Evolutionary conservation across 23 red algal genomes (phyloP).

Genomic region (Agarophyton chilense): DNA sequence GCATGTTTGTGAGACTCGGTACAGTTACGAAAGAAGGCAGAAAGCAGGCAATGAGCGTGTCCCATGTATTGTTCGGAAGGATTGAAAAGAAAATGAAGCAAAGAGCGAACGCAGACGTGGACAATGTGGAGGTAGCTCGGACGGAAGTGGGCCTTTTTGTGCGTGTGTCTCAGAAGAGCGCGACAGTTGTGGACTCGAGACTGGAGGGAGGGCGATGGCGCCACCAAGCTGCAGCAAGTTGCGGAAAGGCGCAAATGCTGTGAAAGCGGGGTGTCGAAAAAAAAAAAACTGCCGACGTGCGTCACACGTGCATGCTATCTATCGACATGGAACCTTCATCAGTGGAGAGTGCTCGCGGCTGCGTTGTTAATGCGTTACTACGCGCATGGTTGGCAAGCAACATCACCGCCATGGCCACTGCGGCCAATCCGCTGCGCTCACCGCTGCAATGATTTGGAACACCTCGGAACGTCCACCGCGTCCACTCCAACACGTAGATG

Average conservation of each 20-base stretch:
- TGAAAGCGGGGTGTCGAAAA: neutral
- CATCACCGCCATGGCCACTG: neutral
- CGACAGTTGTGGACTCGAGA: neutral
- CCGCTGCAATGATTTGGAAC: neutral
- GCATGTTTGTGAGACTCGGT: too few species aligned
- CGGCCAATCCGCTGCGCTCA: neutral
- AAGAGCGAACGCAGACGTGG: neutral
- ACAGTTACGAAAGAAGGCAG: too few species aligned
- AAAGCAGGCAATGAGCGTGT: too few species aligned
- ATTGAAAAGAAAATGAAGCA: too few species aligned
- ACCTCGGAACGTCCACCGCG: neutral
- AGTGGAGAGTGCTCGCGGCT: too few species aligned
- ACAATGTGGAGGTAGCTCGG: too few species aligned
- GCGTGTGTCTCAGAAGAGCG: neutral
- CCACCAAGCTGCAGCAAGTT: neutral
- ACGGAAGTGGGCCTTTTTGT: too few species aligned
- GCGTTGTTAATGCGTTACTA: too few species aligned
- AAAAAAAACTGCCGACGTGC: neutral
- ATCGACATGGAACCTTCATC: too few species aligned
- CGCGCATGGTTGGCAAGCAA: neutral
- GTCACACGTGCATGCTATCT: neutral
- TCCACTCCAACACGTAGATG: too few species aligned
- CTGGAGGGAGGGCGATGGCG: too few species aligned
- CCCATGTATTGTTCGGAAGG: too few species aligned
- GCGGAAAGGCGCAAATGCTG: constrained; percentile 2